Evolutionary conservation across 129 eudicot genomes (phyloP).

Genomic region (Artemisia tridentata): DNA sequence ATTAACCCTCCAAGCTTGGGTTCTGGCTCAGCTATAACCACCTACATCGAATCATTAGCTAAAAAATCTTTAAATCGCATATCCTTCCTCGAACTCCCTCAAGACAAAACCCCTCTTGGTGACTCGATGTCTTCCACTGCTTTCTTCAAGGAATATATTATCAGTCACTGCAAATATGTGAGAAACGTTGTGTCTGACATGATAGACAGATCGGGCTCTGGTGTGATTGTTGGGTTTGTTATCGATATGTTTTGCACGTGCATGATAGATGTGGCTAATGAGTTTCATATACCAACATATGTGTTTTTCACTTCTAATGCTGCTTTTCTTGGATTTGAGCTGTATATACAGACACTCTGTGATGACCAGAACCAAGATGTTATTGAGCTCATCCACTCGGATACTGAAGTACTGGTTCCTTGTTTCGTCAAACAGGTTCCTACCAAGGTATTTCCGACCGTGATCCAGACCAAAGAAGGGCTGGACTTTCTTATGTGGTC

Average conservation of each 20-base stretch:
- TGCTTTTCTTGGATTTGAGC: constrained; percentile 22
- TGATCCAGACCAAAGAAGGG: constrained; percentile 7
- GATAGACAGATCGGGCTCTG: not conserved
- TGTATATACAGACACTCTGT: not conserved
- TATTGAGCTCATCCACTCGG: constrained; percentile 1
- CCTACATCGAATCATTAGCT: not conserved
- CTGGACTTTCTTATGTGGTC: constrained; percentile 12
- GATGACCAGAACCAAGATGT: constrained; percentile 10
- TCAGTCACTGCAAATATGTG: constrained; percentile 23
- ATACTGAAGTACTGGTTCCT: constrained; percentile 14
- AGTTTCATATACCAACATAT: constrained; percentile 25
- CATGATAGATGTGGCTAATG: constrained; percentile 37
- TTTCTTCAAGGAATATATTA: constrained; percentile 13
- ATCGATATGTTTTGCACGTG: constrained; percentile 25
- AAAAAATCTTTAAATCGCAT: not conserved
- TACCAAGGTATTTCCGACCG: constrained; percentile 20
- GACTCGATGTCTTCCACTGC: not conserved
- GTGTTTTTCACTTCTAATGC: constrained; percentile 30
- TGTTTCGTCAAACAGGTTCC: constrained; percentile 20
- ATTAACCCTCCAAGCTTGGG: not conserved
- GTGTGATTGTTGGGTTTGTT: not conserved
- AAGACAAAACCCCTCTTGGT: not conserved
- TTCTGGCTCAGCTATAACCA: not conserved
- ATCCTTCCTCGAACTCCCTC: constrained; percentile 9
- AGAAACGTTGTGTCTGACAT: constrained; percentile 20